Evolutionary conservation across 2,329 filamentous ascomycete species (phyloP).

Genomic region (Diplodia scrobiculata): DNA sequence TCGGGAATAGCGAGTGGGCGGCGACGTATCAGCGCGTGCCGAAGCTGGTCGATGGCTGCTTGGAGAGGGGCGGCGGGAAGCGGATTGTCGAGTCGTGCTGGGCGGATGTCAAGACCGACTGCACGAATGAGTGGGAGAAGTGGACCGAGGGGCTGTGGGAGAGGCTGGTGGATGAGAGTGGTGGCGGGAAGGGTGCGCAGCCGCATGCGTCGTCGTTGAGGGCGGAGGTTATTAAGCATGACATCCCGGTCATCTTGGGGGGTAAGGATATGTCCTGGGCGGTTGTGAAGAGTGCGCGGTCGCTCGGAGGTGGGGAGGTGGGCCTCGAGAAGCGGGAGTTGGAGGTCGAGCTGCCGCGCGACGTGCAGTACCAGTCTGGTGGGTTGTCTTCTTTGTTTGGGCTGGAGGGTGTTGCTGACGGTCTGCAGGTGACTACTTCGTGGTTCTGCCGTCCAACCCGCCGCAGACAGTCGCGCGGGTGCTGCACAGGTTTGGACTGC

Average conservation of each 20-base stretch:
- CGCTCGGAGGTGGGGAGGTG: conserved; percentile 26
- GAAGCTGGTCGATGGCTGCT: conserved; percentile 51
- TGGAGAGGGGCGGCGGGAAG: conserved; percentile 56
- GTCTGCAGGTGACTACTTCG: conserved; percentile 17
- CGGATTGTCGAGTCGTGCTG: conserved; percentile 56
- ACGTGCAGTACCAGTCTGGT: conserved; percentile 10
- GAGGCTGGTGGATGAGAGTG: conserved; percentile 13
- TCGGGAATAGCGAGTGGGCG: conserved; percentile 48
- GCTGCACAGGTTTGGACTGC: neutral
- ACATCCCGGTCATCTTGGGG: conserved; percentile 27
- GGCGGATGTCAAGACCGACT: conserved; percentile 54
- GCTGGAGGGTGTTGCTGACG: neutral
- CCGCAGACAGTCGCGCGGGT: neutral
- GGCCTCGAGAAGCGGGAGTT: conserved; percentile 28
- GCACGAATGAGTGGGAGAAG: conserved; percentile 33
- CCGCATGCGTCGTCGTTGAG: neutral
- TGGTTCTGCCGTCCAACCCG: conserved; percentile 16
- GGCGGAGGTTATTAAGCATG: conserved; percentile 9
- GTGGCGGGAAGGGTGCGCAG: neutral
- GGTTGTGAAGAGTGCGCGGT: neutral
- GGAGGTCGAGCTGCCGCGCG: conserved; percentile 16
- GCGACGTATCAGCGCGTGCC: conserved; percentile 47
- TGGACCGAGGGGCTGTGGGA: conserved; percentile 32
- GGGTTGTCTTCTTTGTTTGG: neutral
- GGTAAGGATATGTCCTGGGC: conserved; percentile 30